Conservation (phyloP, 495 filamentous ascomycete genomes). For the Aspergillus mulundensis region DNA sequence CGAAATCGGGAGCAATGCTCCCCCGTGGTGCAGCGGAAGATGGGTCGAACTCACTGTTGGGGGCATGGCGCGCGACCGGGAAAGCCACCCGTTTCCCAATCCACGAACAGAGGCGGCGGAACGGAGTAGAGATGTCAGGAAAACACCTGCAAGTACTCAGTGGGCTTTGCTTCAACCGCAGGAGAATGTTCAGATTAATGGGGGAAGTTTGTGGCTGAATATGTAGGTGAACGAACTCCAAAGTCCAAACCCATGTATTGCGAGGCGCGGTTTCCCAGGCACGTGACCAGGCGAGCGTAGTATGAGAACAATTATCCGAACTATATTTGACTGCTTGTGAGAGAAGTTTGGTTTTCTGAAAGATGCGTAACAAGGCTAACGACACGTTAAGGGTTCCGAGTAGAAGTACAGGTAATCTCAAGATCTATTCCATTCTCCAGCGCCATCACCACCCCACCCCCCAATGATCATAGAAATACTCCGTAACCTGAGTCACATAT, state of each 20-base stretch:
- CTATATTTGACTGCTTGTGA: neutral
- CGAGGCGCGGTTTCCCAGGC: neutral
- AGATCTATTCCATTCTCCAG: slow-evolving; percentile 17
- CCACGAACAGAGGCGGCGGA: neutral
- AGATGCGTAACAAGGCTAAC: slow-evolving; percentile 11
- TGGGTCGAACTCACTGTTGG: slow-evolving; percentile 38
- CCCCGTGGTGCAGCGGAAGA: neutral
- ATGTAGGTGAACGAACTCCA: neutral
- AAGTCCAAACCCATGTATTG: neutral
- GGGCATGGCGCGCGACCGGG: slow-evolving; percentile 30
- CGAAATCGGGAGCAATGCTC: neutral
- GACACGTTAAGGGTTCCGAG: slow-evolving; percentile 16
- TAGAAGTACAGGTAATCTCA: slow-evolving; percentile 24
- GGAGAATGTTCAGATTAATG: neutral
- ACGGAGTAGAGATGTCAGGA: neutral
- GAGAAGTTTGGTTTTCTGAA: slow-evolving; percentile 12
- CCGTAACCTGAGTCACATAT: neutral
- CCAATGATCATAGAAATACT: neutral
- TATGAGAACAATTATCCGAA: too few species aligned
- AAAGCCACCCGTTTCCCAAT: slow-evolving; percentile 4
- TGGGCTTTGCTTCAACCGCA: neutral
- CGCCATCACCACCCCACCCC: neutral
- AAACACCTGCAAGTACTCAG: neutral
- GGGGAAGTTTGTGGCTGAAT: too few species aligned
- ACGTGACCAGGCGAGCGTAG: too few species aligned